Evolutionary conservation across 2,329 filamentous ascomycete genomes (phyloP), one percentile per base, ranked within the genome.

Genomic region (Ophiostoma pallidulum): DNA sequence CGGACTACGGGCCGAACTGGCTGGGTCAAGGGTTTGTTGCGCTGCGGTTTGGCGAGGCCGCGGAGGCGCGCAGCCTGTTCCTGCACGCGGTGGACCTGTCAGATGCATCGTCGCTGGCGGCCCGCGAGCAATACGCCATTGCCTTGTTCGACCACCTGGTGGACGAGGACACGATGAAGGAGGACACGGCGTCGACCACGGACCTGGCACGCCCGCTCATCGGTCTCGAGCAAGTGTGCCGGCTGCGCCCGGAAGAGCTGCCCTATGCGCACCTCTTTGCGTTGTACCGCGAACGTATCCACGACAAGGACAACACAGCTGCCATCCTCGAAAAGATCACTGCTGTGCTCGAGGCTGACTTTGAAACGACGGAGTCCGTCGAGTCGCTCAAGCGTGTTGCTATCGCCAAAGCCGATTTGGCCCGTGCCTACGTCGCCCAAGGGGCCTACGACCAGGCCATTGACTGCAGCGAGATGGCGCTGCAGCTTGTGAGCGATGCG

Each of bases 61-160:
- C 77, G 51, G 89, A 96, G 65, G 90, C 91, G 1, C 75, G 87
- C 19, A 81, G 82, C 10, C 76, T 97, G 9, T 95, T 96, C 60
- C 90, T 86, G 1, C 92, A 98, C 61, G 91, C 92, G 1, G 92
- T 95, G 69, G 90, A 94, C 53, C 91, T 98, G 41, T 82, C 88
- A 0, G 86, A 88, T 51, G 83, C 87, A 0, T 84, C 85, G 0
- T 82, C 84, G 0, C 63, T 82, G 3, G 70, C 88, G 4, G 80
- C 83, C 0, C 86, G 89, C 60, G 78, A 82, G 26, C 86, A 91
- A 61, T 97, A 90, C 60, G 75, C 87, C 0, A 69, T 84, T 0
- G 85, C 87, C 1, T 73, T 86, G 41, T 97, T 98, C 61, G 91
- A 98, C 58, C 74, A 87, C 54, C 71, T 95, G 7, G 63, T 90